A percentile compares a stretch with the other conserved stretches of the same genome.
phyloP scores from a whole-genome alignment of 352 stramenopile genomes.

The Phytophthora chlamydospora region DNA sequence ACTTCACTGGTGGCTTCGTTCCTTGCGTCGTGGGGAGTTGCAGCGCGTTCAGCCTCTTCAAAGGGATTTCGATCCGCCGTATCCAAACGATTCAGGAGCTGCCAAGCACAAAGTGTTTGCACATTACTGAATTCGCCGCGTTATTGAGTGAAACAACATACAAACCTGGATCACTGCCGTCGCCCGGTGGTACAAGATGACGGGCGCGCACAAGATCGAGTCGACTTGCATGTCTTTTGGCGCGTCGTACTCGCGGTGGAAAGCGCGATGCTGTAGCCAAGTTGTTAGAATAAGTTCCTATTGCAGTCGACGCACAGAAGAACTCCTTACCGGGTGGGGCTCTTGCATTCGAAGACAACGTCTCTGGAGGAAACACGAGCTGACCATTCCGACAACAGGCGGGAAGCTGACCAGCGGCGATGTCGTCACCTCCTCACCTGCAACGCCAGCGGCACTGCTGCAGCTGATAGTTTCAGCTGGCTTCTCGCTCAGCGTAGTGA shows the following conservation, averaged over 20 bases:
- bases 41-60: slow-evolving; percentile 2
- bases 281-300: slow-evolving; percentile 1
- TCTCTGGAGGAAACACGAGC: slow-evolving; percentile 60
- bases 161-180: slow-evolving; percentile 65
- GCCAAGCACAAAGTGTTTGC: background rate
- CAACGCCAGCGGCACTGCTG: background rate
- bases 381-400: slow-evolving; percentile 63
- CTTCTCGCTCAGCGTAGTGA: background rate
- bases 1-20: slow-evolving; percentile 48
- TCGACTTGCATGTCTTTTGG: slow-evolving; percentile 56
- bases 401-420: slow-evolving; percentile 42
- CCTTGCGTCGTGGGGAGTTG: slow-evolving; percentile 22
- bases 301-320: background rate
- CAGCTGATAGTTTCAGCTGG: background rate
- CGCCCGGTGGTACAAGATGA: slow-evolving; percentile 59
- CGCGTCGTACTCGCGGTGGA: slow-evolving; percentile 66
- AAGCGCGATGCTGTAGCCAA: slow-evolving; percentile 50
- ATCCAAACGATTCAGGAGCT: slow-evolving; percentile 66
- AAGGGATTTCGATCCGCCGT: slow-evolving; percentile 10
- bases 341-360: slow-evolving; percentile 69
- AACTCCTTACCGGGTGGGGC: slow-evolving; percentile 37
- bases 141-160: background rate
- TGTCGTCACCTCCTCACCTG: background rate
- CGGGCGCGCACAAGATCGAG: slow-evolving; percentile 61
- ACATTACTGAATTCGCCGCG: background rate